phyloP scores from a whole-genome alignment of 305 asterid genomes.

The Fraxinus paxiana region DNA sequence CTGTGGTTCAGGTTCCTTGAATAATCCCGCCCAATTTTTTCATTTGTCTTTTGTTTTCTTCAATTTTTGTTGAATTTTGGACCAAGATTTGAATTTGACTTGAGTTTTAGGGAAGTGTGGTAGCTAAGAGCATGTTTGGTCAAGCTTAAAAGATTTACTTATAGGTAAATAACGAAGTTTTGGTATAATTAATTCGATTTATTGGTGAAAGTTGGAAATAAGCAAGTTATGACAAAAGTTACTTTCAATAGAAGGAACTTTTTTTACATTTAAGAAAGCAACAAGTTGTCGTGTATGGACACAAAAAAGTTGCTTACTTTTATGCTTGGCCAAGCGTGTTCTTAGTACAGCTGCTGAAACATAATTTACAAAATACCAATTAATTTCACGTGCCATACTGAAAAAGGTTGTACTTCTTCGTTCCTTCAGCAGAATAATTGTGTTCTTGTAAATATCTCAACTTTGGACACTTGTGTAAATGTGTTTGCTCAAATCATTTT shows the following conservation, averaged over 20 bases:
- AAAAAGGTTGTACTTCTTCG: not conserved
- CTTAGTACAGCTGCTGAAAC: not conserved
- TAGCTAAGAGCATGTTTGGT: not conserved
- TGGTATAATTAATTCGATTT: not conserved
- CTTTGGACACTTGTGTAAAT: not conserved
- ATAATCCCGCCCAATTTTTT: not conserved
- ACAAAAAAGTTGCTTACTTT: not conserved
- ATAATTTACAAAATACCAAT: not conserved
- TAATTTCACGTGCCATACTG: not conserved
- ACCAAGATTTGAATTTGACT: not conserved
- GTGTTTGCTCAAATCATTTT: not conserved
- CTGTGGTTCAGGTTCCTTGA: slow-evolving; percentile 69
- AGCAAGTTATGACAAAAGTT: not conserved
- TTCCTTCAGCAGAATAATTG: not conserved
- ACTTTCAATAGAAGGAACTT: not conserved
- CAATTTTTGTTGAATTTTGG: not conserved
- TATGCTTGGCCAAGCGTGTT: not conserved
- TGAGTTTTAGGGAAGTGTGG: not conserved
- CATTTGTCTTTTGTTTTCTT: not conserved
- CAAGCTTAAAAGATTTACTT: not conserved
- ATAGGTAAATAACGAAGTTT: not conserved
- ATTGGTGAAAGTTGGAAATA: not conserved
- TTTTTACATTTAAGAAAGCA: not conserved
- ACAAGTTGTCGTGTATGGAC: not conserved
- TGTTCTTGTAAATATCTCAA: not conserved